Conservation (phyloP, 257 asterid genomes). For the Haberlea rhodopensis region DNA sequence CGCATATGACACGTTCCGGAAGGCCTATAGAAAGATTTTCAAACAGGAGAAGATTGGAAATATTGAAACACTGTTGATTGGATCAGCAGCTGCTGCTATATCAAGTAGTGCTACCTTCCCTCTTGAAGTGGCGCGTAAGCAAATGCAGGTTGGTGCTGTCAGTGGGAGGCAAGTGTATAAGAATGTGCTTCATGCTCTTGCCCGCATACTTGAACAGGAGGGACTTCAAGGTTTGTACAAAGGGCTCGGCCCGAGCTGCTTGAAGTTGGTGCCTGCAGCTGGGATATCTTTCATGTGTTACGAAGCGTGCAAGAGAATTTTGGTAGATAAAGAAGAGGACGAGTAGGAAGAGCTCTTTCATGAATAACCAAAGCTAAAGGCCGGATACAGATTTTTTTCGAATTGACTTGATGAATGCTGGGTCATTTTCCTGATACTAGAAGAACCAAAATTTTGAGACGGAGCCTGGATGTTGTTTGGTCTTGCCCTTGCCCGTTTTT, state of each 20-base stretch:
- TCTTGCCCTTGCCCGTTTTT: neutral
- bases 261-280: slow-evolving; percentile 57
- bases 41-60: slow-evolving; percentile 44
- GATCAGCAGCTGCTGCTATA: slow-evolving; percentile 56
- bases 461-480: neutral
- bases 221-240: slow-evolving; percentile 41
- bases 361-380: neutral
- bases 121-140: slow-evolving; percentile 51
- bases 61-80: slow-evolving; percentile 51
- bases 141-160: slow-evolving; percentile 58
- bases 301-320: slow-evolving; percentile 51
- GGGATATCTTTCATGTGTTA: slow-evolving; percentile 59
- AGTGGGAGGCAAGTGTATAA: slow-evolving; percentile 41
- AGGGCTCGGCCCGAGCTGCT: slow-evolving; percentile 58
- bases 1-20: slow-evolving; percentile 47
- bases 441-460: neutral
- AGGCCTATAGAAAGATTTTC: slow-evolving; percentile 38
- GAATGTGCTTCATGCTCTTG: slow-evolving; percentile 48
- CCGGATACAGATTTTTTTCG: neutral
- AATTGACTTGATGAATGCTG: neutral
- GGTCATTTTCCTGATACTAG: neutral
- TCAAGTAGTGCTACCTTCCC: slow-evolving; percentile 59
- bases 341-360: slow-evolving; percentile 6
- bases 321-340: slow-evolving; percentile 41
- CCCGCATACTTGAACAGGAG: slow-evolving; percentile 47